Percentiles rank a stretch among this genome's conserved stretches.
Evolutionary conservation across 2,329 filamentous ascomycete genomes (phyloP).

Genomic region (Ophiostoma himal-ulmi): DNA sequence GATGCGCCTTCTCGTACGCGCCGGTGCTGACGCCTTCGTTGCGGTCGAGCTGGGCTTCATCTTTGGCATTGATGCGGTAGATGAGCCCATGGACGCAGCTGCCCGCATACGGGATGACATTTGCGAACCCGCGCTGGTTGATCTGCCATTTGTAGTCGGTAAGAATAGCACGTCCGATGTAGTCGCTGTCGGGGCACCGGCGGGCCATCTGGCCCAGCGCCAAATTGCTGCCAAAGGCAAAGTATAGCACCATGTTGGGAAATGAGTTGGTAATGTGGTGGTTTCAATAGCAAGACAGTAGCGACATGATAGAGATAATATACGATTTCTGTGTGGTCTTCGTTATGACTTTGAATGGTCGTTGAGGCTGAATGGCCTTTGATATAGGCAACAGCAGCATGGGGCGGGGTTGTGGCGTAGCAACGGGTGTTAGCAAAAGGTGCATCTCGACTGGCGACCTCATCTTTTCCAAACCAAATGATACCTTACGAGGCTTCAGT

Average conservation of each 20-base stretch:
- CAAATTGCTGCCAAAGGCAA: conserved; percentile 45
- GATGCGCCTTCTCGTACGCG: conserved; percentile 34
- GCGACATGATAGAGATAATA: too few relatives aligned
- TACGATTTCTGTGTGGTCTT: too few relatives aligned
- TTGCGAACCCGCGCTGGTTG: conserved; percentile 44
- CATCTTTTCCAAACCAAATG: too few relatives aligned
- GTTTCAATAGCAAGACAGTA: not conserved
- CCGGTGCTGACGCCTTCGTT: conserved; percentile 39
- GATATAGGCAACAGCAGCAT: too few relatives aligned
- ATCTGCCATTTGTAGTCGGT: conserved; percentile 41
- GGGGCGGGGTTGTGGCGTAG: too few relatives aligned
- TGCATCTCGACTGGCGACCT: too few relatives aligned
- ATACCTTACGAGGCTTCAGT: too few relatives aligned
- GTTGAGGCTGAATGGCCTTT: too few relatives aligned
- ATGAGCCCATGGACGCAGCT: conserved; percentile 37
- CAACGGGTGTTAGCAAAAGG: too few relatives aligned
- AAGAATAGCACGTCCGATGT: conserved; percentile 38
- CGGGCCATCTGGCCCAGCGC: conserved; percentile 41
- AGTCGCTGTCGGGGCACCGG: conserved; percentile 39
- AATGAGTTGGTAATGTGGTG: not conserved
- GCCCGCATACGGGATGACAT: conserved; percentile 32
- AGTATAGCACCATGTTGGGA: conserved; percentile 32
- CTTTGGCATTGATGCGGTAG: conserved; percentile 36
- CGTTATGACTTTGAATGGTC: too few relatives aligned
- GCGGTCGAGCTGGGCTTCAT: conserved; percentile 38